Percentiles rank a stretch among this genome's conserved stretches.
These are phyloP conservation scores for Phylloporus scabripes DNA, from an alignment of 768 basidiomycete species.

Conservation along the genomic window DNA sequence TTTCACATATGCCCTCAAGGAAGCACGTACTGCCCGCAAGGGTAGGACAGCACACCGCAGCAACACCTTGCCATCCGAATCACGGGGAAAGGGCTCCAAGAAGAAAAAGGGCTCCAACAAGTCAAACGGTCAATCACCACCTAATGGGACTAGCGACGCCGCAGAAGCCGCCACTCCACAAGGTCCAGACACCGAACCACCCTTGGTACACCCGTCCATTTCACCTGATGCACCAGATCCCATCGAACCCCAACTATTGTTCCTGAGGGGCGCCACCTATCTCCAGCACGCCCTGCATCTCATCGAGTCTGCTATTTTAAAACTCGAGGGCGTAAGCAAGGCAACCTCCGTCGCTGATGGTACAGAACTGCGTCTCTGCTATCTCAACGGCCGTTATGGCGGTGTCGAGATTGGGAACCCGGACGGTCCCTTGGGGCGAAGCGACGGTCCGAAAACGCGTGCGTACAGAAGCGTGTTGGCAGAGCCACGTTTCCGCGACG, in stretches of 20 bases:
- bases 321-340: slow-evolving; percentile 65
- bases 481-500: slow-evolving; percentile 52
- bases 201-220: slow-evolving; percentile 64
- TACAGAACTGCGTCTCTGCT: slow-evolving; percentile 71
- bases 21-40: slow-evolving; percentile 67
- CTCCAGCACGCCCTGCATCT: slow-evolving; percentile 72
- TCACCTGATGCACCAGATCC: slow-evolving; percentile 79
- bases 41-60: slow-evolving; percentile 51
- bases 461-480: slow-evolving; percentile 62
- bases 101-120: slow-evolving; percentile 48
- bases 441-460: slow-evolving; percentile 50
- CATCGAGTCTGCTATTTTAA: slow-evolving; percentile 67
- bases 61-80: slow-evolving; percentile 34
- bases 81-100: slow-evolving; percentile 42
- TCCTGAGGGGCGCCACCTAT: slow-evolving; percentile 78
- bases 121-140: slow-evolving; percentile 61
- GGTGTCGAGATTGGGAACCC: slow-evolving; percentile 81
- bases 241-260: slow-evolving; percentile 78
- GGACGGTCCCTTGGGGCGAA: slow-evolving; percentile 66
- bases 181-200: slow-evolving; percentile 44
- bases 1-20: slow-evolving; percentile 75
- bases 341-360: slow-evolving; percentile 51
- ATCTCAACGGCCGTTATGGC: slow-evolving; percentile 73
- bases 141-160: slow-evolving; percentile 55
- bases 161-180: slow-evolving; percentile 40